phyloP scores from a whole-genome alignment of 306 rosid genomes.

The Nissolia schottii region DNA sequence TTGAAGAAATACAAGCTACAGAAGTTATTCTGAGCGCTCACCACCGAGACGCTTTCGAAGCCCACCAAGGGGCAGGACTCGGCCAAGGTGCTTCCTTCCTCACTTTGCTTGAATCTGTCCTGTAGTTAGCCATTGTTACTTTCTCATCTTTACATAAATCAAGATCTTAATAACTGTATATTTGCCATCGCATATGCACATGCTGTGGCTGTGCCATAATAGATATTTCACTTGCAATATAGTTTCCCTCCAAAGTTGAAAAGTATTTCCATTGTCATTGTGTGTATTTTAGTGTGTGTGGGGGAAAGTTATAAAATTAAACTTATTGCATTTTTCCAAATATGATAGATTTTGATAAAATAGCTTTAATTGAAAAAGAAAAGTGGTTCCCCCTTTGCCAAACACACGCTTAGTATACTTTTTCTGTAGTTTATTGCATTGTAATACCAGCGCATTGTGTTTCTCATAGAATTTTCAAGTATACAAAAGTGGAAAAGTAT shows the following conservation, averaged over 20 bases:
- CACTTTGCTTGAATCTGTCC: not conserved
- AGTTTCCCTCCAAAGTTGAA: not conserved
- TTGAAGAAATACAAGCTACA: constrained; percentile 65
- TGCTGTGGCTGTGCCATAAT: constrained; percentile 3
- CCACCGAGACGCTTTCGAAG: constrained; percentile 62
- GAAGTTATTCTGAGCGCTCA: constrained; percentile 55
- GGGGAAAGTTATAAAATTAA: too few relatives aligned
- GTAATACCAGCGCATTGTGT: not conserved
- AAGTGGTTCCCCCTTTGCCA: too few relatives aligned
- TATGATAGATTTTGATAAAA: too few relatives aligned
- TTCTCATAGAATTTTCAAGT: not conserved
- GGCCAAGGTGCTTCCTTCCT: constrained; percentile 60
- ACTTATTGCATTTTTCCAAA: too few relatives aligned
- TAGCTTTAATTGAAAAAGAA: too few relatives aligned
- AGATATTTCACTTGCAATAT: not conserved
- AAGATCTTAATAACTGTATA: not conserved
- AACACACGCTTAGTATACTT: too few relatives aligned
- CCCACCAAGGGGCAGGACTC: constrained; percentile 67
- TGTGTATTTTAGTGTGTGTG: not conserved
- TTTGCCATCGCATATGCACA: not conserved
- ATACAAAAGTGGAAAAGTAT: not conserved
- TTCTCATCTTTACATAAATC: not conserved
- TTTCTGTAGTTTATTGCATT: not conserved
- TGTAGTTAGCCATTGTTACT: not conserved
- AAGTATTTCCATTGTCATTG: not conserved